Base-by-base conservation (phyloP, 176 grass and related monocot genomes). In the Canna indica region DNA sequence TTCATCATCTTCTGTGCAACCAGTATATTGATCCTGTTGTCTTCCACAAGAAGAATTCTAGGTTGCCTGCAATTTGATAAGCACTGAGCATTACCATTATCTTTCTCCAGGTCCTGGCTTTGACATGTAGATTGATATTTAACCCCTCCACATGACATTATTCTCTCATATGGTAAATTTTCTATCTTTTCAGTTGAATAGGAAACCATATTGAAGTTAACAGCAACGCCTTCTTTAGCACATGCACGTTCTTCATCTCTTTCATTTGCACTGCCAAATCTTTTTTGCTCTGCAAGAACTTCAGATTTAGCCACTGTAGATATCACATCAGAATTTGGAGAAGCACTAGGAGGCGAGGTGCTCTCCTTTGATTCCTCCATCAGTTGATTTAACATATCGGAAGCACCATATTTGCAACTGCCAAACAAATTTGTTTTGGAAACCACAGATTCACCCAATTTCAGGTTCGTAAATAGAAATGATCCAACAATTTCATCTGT, bases 1-100 rank as follows among this genome's bases (percentile, higher is more conserved):
- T 82, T 82, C 67, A 96, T 67, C 91, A 96, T 96, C 73, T 85
- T 88, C 85, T 86, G 86, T 32, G 88, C 92, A 58, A 96, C 92
- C 45, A 96, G 88, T 84, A 91, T 84, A 71, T 91, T 96, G 76
- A 96, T 81, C 65, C 64, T 83, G 71, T 96, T 91, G 84, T 96
- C 91, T 79, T 96, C 91, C 44, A 96, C 91, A 47, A 96, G 85
- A 71, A 96, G 88, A 76, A 96, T 91, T 63, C 73, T 84, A 39
- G 70, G 58, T 66, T 83, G 76, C 39, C 39, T 81, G 45, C 62
- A 38, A 46, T 38, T 54, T 67, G 75, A 64, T 52, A 79, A 68
- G 67, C 81, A 73, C 72, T 84, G 83, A 24, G 83, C 83, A 76
- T 79, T 86, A 68, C 75, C 79, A 73, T 76, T 57, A 68, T 75